Base-by-base conservation (phyloP, 2,329 filamentous ascomycete species). In the Thielaviopsis populi region DNA sequence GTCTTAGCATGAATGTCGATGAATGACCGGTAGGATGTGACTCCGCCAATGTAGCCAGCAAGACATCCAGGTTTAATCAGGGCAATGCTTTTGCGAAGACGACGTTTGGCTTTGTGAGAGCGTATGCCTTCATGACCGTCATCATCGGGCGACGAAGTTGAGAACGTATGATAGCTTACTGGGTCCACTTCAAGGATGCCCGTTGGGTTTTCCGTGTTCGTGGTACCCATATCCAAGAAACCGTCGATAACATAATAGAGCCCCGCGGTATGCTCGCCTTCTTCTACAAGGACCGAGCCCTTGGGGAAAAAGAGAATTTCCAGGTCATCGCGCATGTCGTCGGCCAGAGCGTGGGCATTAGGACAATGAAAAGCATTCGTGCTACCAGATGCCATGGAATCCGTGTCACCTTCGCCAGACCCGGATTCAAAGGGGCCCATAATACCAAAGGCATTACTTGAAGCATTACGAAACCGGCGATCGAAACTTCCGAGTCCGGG, bases 291-390 rank as follows among this genome's bases (percentile, higher is more conserved):
- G 0, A 99, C 88, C 1, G 94, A 92, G 1, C 89, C 91, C 72
- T 97, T 89, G 0, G 91, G 92, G 68, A 99, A 99, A 75, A 89
- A 97, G 5, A 99, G 94, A 68, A 99, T 96, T 71, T 99, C 94
- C 2, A 97, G 83, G 62, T 99, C 94, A 67, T 95, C 87, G 67
- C 87, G 87, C 75, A 97, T 82, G 67, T 97, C 92, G 65, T 90
- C 84, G 3, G 84, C 82, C 4, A 92, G 75, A 2, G 79, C 75
- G 63, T 89, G 79, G 0, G 85, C 80, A 68, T 85, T 89, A 0
- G 84, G 83, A 0, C 83, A 81, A 2, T 81, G 80, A 41, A 77
- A 75, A 50, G 83, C 79, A 2, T 83, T 83, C 58, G 85, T 77
- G 0, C 84, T 83, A 3, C 84, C 81, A 1, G 88, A 92, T 30